These are phyloP conservation scores for Schrenkiella parvula DNA, from an alignment of 345 rosid species.

Conservation along the genomic window DNA sequence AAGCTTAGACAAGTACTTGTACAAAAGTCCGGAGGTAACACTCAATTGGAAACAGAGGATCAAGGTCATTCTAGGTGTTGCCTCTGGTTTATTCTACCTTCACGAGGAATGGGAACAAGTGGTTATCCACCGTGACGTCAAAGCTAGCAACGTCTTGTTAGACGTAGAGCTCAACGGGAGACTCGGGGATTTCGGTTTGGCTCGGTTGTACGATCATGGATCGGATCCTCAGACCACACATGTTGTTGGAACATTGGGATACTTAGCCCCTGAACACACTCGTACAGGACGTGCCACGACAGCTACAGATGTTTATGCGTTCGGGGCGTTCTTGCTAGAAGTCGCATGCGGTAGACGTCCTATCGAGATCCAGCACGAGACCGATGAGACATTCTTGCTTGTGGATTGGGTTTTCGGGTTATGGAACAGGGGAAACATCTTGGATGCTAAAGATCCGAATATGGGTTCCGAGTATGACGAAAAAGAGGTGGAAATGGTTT, in stretches of 20 bases:
- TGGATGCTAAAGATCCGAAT: conserved; percentile 53
- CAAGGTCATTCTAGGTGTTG: conserved; percentile 63
- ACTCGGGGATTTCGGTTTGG: conserved; percentile 90
- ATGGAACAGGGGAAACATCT: conserved; percentile 45
- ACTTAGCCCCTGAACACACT: conserved; percentile 85
- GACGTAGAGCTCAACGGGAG: conserved; percentile 75
- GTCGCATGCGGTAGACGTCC: conserved; percentile 84
- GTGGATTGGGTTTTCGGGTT: conserved; percentile 83
- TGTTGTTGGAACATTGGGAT: conserved; percentile 89
- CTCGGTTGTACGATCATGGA: conserved; percentile 77
- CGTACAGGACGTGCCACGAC: conserved; percentile 74
- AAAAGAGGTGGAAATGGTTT: conserved; percentile 43
- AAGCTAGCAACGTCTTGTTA: conserved; percentile 79
- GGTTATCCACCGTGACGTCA: conserved; percentile 85
- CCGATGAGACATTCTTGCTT: conserved; percentile 35
- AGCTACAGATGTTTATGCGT: conserved; percentile 80
- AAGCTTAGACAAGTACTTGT: conserved; percentile 74
- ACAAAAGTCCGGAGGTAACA: conserved; percentile 44
- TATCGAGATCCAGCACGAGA: conserved; percentile 40
- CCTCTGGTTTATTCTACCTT: conserved; percentile 72
- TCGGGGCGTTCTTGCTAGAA: conserved; percentile 85
- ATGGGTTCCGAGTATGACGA: conserved; percentile 36
- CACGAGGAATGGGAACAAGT: conserved; percentile 90
- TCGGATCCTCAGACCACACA: conserved; percentile 76
- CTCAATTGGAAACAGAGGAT: conserved; percentile 82